A percentile compares a stretch with the other conserved stretches of the same genome.
Conservation (phyloP, 768 basidiomycete genomes). For the Russula brevipes region DNA sequence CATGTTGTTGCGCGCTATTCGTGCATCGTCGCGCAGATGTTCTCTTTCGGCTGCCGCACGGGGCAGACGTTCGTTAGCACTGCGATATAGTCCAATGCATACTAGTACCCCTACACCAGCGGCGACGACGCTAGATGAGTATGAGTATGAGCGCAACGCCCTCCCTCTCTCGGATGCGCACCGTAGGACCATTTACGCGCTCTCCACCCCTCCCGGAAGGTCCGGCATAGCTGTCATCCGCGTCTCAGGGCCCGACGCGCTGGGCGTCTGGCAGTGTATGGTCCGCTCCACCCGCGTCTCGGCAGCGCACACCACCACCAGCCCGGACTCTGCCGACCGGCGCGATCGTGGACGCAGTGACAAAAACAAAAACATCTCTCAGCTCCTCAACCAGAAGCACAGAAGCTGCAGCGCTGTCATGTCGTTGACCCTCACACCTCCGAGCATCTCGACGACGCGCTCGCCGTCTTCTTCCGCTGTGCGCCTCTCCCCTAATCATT, state of each 20-base stretch:
- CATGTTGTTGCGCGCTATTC: conserved; percentile 2
- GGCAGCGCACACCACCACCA: neutral
- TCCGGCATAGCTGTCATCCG: conserved; percentile 80
- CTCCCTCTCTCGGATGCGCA: conserved; percentile 46
- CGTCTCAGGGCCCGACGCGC: conserved; percentile 72
- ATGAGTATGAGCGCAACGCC: neutral
- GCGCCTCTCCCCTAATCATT: conserved; percentile 12
- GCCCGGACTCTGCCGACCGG: neutral
- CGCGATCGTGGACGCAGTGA: neutral
- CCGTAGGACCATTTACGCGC: conserved; percentile 75
- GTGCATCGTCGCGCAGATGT: neutral
- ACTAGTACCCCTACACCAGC: neutral
- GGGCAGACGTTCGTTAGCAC: neutral
- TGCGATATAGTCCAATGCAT: neutral
- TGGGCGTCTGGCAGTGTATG: conserved; percentile 56
- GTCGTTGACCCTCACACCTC: conserved; percentile 57
- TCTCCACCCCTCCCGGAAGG: conserved; percentile 83
- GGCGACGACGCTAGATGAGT: neutral
- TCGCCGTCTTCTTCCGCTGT: conserved; percentile 82
- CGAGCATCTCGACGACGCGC: conserved; percentile 69
- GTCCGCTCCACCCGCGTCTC: conserved; percentile 36
- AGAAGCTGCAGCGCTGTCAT: conserved; percentile 65
- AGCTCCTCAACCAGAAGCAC: conserved; percentile 42
- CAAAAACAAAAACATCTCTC: neutral
- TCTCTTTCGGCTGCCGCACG: neutral